A percentile compares a stretch with the other conserved stretches of the same genome.
These are phyloP conservation scores for Dothideomycetes sp. DNA, from an alignment of 2,329 filamentous ascomycete species.

Conservation along the genomic window DNA sequence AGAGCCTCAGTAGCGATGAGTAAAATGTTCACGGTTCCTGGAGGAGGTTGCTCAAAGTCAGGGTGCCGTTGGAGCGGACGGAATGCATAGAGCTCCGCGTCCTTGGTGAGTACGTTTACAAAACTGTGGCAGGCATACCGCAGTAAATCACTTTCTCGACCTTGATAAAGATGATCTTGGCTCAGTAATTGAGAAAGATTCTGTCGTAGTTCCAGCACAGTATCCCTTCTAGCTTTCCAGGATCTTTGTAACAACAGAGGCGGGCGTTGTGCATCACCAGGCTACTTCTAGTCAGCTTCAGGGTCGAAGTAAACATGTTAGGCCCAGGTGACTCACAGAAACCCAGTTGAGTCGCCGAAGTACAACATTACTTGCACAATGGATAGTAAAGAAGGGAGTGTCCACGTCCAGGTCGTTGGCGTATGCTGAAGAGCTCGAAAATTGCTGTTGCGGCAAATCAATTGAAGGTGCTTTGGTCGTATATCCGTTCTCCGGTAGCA, in stretches of 20 bases:
- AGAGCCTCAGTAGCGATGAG: constrained; percentile 6
- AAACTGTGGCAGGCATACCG: constrained; percentile 4
- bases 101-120: constrained; percentile 1
- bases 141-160: neutral
- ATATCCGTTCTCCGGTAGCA: neutral
- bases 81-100: constrained; percentile 6
- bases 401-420: no score
- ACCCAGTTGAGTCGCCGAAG: constrained; percentile 4
- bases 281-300: neutral
- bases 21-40: constrained; percentile 4
- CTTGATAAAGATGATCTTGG: no score
- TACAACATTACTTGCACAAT: neutral
- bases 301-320: neutral
- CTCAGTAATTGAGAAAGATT: no score
- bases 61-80: constrained; percentile 10
- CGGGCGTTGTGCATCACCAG: constrained; percentile 3
- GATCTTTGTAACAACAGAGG: constrained; percentile 4
- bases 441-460: no score
- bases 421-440: no score
- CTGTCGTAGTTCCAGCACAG: no score
- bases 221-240: constrained; percentile 7
- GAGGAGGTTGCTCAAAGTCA: neutral
- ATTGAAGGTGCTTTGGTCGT: constrained; percentile 1
- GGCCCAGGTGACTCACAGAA: neutral
- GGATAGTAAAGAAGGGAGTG: constrained; percentile 6